These are phyloP conservation scores for Fraxinus dipetala DNA, from an alignment of 305 asterid genomes.

Conservation along the genomic window DNA sequence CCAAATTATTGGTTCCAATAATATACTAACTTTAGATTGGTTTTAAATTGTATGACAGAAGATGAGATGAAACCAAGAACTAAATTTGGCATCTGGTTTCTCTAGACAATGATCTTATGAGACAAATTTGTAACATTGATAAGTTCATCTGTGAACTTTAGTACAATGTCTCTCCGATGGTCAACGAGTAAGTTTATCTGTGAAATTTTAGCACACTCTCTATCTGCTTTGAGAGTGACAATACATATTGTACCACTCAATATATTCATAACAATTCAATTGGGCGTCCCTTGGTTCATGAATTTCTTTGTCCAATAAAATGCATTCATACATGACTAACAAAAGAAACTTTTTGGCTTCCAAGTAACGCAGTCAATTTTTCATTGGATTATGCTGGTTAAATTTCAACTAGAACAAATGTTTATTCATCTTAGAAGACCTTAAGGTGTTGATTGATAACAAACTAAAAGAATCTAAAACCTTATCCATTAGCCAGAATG, in stretches of 20 bases:
- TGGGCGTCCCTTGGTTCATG: background rate
- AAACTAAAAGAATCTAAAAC: conserved; percentile 35
- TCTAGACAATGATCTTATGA: background rate
- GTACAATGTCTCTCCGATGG: background rate
- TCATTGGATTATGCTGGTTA: background rate
- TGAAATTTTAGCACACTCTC: background rate
- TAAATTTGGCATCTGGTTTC: background rate
- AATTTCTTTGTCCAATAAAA: background rate
- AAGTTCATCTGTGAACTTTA: background rate
- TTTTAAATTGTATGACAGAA: background rate
- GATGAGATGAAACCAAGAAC: background rate
- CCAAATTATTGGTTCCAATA: background rate
- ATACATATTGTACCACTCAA: background rate
- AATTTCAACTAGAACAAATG: background rate
- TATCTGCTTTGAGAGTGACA: background rate
- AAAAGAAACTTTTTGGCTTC: background rate
- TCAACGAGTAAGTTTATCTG: background rate
- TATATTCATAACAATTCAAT: background rate
- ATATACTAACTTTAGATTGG: background rate
- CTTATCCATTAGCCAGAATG: conserved; percentile 99
- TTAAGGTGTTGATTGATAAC: background rate
- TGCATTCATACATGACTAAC: background rate
- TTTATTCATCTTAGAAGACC: background rate
- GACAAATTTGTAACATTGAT: background rate
- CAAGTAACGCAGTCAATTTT: background rate